Percentiles rank a stretch among this genome's conserved stretches.
Conservation (phyloP, 441 rosid genomes). For the Eruca vesicaria region DNA sequence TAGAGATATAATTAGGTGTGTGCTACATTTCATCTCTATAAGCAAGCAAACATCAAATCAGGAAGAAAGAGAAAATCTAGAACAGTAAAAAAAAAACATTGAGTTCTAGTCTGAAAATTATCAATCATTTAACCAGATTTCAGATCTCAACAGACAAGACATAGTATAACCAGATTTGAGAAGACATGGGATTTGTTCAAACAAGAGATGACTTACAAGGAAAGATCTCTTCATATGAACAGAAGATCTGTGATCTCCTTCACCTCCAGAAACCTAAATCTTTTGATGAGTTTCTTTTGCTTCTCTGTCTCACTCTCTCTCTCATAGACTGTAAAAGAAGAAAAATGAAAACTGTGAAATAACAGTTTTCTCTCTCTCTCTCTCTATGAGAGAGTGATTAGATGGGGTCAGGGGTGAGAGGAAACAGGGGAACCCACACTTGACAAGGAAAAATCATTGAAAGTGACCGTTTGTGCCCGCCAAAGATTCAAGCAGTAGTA, state of each 20-base stretch:
- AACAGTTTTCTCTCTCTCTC: constrained; percentile 13
- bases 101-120: not conserved
- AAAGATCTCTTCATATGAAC: constrained; percentile 85
- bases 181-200: constrained; percentile 9
- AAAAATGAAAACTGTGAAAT: constrained; percentile 13
- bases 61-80: constrained; percentile 8
- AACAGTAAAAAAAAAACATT: constrained; percentile 5
- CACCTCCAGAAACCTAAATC: constrained; percentile 22
- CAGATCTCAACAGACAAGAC: constrained; percentile 35
- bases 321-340: constrained; percentile 2
- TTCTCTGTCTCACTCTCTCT: constrained; percentile 17
- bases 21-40: constrained; percentile 37
- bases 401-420: constrained; percentile 59
- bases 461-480: constrained; percentile 77
- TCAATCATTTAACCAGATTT: constrained; percentile 4
- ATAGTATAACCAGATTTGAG: constrained; percentile 6
- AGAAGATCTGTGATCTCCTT: constrained; percentile 53
- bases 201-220: constrained; percentile 51
- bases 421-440: constrained; percentile 48
- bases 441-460: constrained; percentile 58
- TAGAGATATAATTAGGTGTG: constrained; percentile 21
- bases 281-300: constrained; percentile 1
- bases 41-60: constrained; percentile 20
- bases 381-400: constrained; percentile 45
- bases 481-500: constrained; percentile 66